These are phyloP conservation scores for Spatholobus suberectus DNA, from an alignment of 306 rosid species.

Conservation along the genomic window DNA sequence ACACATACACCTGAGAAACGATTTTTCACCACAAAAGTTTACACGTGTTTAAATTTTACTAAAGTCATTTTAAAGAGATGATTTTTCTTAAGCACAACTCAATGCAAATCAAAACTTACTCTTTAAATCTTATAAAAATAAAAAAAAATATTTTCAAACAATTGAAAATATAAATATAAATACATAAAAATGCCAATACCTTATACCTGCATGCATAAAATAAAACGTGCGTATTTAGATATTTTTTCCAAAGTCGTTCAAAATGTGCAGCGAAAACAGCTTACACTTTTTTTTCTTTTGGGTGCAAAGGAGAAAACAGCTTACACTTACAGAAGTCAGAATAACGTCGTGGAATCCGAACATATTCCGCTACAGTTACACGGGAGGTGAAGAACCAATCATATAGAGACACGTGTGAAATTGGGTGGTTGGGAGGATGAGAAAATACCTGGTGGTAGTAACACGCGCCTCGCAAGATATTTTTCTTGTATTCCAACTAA, in stretches of 20 bases:
- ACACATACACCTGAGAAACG: too few species aligned
- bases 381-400: background rate
- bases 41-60: too few species aligned
- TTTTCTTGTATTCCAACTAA: background rate
- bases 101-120: too few species aligned
- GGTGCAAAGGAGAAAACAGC: too few species aligned
- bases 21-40: too few species aligned
- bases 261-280: background rate
- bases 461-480: constrained; percentile 43
- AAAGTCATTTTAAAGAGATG: too few species aligned
- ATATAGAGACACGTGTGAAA: background rate
- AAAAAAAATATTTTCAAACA: too few species aligned
- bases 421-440: background rate
- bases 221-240: background rate
- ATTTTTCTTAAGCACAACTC: too few species aligned
- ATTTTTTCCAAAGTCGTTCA: background rate
- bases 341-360: background rate
- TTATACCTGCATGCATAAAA: background rate
- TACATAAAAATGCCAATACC: background rate
- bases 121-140: too few species aligned
- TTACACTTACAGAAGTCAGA: background rate
- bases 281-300: too few species aligned
- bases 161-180: too few species aligned
- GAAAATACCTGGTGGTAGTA: constrained; percentile 45
- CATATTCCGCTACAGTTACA: background rate